A percentile compares a stretch with the other conserved stretches of the same genome.
Conservation (phyloP, 257 asterid genomes). For the Petrea volubilis region DNA sequence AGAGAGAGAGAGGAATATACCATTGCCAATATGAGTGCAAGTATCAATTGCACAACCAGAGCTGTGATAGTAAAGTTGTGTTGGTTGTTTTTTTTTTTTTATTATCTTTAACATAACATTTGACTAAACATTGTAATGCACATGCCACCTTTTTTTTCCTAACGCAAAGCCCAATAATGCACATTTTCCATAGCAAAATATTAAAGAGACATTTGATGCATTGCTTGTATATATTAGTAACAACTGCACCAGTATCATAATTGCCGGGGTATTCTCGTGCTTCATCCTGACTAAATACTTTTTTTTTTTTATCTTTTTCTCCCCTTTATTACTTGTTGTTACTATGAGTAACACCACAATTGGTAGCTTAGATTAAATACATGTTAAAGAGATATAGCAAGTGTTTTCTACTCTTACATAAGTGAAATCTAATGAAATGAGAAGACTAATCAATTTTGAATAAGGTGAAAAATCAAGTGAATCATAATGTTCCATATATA, state of each 20-base stretch:
- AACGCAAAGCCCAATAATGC: background rate
- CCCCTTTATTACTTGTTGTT: too few species aligned
- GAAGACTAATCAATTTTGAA: background rate
- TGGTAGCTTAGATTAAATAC: background rate
- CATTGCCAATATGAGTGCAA: constrained; percentile 17
- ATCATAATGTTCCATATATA: constrained; percentile 3
- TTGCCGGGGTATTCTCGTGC: background rate
- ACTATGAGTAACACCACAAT: background rate
- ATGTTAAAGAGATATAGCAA: background rate
- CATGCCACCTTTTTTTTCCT: constrained; percentile 10
- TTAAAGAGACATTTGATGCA: background rate
- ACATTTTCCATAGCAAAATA: constrained; percentile 16
- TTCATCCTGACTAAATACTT: background rate
- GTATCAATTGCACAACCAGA: constrained; percentile 25
- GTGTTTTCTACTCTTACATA: background rate
- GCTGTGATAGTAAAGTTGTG: constrained; percentile 10
- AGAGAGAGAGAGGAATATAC: background rate
- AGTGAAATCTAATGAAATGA: background rate
- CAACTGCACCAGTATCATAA: background rate
- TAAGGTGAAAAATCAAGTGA: background rate
- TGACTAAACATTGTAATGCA: constrained; percentile 15
- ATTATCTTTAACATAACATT: background rate
- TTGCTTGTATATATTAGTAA: constrained; percentile 4
- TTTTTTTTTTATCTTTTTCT: background rate
- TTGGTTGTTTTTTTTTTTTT: background rate